Base-by-base conservation (phyloP, 345 rosid species). In the Trapa bicornis region DNA sequence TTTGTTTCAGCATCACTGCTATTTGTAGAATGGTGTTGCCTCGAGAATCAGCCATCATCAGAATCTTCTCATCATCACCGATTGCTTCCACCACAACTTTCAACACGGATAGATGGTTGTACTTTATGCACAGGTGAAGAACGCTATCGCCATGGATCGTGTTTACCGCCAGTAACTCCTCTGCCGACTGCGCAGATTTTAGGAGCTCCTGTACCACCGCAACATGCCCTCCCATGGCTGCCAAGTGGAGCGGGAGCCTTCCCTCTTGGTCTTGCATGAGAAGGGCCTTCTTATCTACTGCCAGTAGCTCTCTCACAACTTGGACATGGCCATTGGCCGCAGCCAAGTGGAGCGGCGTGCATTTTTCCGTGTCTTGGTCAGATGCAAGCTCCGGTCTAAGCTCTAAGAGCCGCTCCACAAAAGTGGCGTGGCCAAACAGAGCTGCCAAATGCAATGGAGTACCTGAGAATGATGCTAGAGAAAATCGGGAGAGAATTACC, bases 111-210 rank as follows among this genome's bases (percentile, higher is more conserved):
- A 68, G 33, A 60, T 13, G 58, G 64, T 68, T 42, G 47, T 68
- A 48, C 65, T 37, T 68, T 11, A 35, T 58, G 11, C 71, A 63
- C 14, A 68, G 11, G 47, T 68, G 71, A 53, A 68, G 65, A 61
- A 36, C 1, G n/a, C 42, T 42, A 36, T 68, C 53, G 1, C 71
- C 58, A 22, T 68, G 36, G 3, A 13, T 37, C 0, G 6, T 42
- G 33, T 1, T 16, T 0, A 1, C 9, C 37, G 5, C 6, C 0
- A 9, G 32, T 0, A 0, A 11, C 41, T 68, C 35, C 0, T 7
- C 6, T 15, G 10, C 47, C 11, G 42, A 3, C 6, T 8, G 62
- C 16, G 1, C 12, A 0, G 45, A 48, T 12, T 45, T 60, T 5
- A 22, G 2, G 4, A 60, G n/a, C 56, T 68, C 57, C 50, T 22